These are phyloP conservation scores for Tetrapisispora pingtungensis DNA, from an alignment of 805 yeast species.

Conservation along the genomic window DNA sequence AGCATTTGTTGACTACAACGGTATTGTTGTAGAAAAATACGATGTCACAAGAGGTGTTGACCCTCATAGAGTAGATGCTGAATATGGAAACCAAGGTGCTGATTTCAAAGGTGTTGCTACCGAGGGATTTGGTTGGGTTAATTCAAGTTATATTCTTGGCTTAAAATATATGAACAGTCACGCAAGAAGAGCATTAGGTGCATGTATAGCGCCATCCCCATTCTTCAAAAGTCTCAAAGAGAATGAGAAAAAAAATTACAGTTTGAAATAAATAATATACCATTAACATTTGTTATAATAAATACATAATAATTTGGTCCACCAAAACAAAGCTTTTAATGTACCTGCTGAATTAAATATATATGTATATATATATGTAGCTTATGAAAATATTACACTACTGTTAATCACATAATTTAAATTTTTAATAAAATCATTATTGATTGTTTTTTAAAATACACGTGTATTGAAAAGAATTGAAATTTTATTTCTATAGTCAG, in stretches of 20 bases:
- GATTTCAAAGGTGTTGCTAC: conserved; percentile 87
- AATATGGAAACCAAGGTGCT: conserved; percentile 93
- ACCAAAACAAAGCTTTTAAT: too few relatives aligned
- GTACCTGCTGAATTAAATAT: too few relatives aligned
- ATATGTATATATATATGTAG: too few relatives aligned
- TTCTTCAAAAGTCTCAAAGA: conserved; percentile 43
- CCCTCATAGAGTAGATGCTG: conserved; percentile 90
- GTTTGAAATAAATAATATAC: conserved; percentile 8
- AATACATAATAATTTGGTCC: not conserved
- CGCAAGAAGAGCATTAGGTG: conserved; percentile 69
- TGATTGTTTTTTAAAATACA: too few relatives aligned
- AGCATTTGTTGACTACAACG: conserved; percentile 85
- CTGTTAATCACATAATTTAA: too few relatives aligned
- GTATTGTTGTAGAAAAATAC: conserved; percentile 92
- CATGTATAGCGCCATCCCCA: conserved; percentile 61
- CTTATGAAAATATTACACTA: too few relatives aligned
- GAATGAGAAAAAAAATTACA: conserved; percentile 33
- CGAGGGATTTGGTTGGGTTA: conserved; percentile 98
- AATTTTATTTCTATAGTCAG: too few relatives aligned
- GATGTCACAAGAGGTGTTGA: conserved; percentile 75
- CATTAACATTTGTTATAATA: not conserved
- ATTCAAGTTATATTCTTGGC: conserved; percentile 74
- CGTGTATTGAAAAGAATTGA: too few relatives aligned
- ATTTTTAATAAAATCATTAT: too few relatives aligned
- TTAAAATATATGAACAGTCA: conserved; percentile 52